phyloP scores from a whole-genome alignment of 352 stramenopile genomes.

The Phytophthora agathidicida region DNA sequence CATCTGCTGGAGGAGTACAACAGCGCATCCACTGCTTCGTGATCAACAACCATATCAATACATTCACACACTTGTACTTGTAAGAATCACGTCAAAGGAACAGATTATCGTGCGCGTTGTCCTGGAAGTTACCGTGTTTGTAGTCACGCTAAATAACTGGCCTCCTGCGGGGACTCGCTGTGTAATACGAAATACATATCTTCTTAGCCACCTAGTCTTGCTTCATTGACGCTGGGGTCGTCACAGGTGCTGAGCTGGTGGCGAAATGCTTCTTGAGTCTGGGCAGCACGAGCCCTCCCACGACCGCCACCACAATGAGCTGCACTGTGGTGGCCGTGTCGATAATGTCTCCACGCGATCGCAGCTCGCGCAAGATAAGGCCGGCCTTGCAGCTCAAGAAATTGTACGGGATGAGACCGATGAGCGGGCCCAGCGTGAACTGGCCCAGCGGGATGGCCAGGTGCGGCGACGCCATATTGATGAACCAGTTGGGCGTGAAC shows the following conservation, averaged over 20 bases:
- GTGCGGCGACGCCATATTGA: conserved; percentile 84
- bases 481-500: conserved; percentile 89
- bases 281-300: conserved; percentile 65
- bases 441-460: conserved; percentile 66
- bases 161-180: conserved; percentile 10
- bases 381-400: conserved; percentile 86
- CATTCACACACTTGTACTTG: too few species aligned
- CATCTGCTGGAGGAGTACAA: conserved; percentile 57
- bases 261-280: conserved; percentile 72
- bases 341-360: conserved; percentile 78
- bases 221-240: conserved; percentile 21
- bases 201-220: conserved; percentile 32
- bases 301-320: conserved; percentile 69
- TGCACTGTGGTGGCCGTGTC: conserved; percentile 77
- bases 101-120: conserved; percentile 15
- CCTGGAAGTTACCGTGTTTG: not conserved
- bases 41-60: conserved; percentile 5
- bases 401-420: conserved; percentile 85
- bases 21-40: conserved; percentile 42
- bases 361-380: conserved; percentile 72
- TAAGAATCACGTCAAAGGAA: conserved; percentile 5
- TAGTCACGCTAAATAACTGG: conserved; percentile 1
- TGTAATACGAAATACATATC: conserved; percentile 30
- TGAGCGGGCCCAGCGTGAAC: conserved; percentile 65
- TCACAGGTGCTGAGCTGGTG: conserved; percentile 15